phyloP scores from a whole-genome alignment of 148 eudicot genomes.

The Persicaria maculosa region DNA sequence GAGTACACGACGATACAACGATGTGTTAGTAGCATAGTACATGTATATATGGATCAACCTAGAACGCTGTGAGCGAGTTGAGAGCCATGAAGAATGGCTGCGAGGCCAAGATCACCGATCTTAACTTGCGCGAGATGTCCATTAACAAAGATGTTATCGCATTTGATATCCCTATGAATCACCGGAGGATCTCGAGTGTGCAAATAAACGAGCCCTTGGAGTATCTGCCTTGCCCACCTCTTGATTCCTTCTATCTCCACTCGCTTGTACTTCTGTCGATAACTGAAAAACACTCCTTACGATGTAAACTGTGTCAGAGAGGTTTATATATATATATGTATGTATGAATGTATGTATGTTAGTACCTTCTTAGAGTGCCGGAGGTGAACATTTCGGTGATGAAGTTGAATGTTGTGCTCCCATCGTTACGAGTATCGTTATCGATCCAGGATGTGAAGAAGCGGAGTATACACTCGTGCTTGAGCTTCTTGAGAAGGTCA shows the following conservation, averaged over 20 bases:
- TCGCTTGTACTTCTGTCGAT: conserved; percentile 57
- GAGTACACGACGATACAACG: no score
- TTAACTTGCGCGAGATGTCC: conserved; percentile 92
- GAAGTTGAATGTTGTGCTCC: conserved; percentile 62
- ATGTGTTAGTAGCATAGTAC: no score
- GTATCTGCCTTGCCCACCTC: conserved; percentile 81
- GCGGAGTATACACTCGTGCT: conserved; percentile 57
- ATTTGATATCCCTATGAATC: conserved; percentile 83
- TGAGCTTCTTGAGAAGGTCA: conserved; percentile 69
- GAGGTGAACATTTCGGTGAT: conserved; percentile 94
- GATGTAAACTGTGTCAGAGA: no score
- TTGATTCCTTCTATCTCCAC: conserved; percentile 62
- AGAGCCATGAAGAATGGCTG: conserved; percentile 64
- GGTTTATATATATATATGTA: no score
- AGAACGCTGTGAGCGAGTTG: conserved; percentile 63
- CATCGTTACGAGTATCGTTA: background rate
- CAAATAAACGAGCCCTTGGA: conserved; percentile 64
- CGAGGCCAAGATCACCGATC: conserved; percentile 93
- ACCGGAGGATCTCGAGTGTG: conserved; percentile 82
- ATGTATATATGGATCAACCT: background rate
- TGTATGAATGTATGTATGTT: no score
- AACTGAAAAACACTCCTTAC: conserved; percentile 28
- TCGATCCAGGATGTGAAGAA: conserved; percentile 75
- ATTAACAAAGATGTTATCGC: conserved; percentile 88
- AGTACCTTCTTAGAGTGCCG: conserved; percentile 93